Evolutionary conservation across 1,284 basidiomycete genomes (phyloP).

Genomic region (Melanopsichium pennsylvanicum): DNA sequence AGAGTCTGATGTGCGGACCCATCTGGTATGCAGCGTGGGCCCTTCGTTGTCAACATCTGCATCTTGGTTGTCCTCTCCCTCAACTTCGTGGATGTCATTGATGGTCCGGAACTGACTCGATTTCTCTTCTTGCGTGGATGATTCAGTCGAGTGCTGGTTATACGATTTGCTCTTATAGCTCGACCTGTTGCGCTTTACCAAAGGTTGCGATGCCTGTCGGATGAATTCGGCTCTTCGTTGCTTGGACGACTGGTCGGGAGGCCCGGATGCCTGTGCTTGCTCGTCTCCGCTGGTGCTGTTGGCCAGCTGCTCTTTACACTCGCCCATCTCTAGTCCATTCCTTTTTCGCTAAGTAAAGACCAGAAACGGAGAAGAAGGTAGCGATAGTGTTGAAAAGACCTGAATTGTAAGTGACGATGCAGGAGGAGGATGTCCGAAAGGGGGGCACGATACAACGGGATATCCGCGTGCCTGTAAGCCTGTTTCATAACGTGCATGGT

Average conservation of each 20-base stretch:
- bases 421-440: too few relatives aligned
- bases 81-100: conserved; percentile 20
- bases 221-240: conserved; percentile 38
- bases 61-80: conserved; percentile 16
- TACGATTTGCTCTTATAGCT: conserved; percentile 19
- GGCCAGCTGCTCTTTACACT: conserved; percentile 5
- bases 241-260: conserved; percentile 24
- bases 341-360: too few relatives aligned
- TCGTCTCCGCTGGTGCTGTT: conserved; percentile 24
- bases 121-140: conserved; percentile 11
- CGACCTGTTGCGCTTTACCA: conserved; percentile 24
- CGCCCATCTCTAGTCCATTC: too few relatives aligned
- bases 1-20: conserved; percentile 29
- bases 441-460: too few relatives aligned
- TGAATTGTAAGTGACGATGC: too few relatives aligned
- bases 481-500: too few relatives aligned
- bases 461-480: too few relatives aligned
- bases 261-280: background rate
- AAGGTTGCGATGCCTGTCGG: conserved; percentile 36
- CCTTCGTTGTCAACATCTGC: conserved; percentile 22
- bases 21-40: conserved; percentile 27
- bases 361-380: too few relatives aligned
- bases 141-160: conserved; percentile 12
- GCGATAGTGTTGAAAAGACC: too few relatives aligned
- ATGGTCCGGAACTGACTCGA: conserved; percentile 9